These are phyloP conservation scores for Tolypocladium album DNA, from an alignment of 2,329 filamentous ascomycete genomes.

Conservation along the genomic window DNA sequence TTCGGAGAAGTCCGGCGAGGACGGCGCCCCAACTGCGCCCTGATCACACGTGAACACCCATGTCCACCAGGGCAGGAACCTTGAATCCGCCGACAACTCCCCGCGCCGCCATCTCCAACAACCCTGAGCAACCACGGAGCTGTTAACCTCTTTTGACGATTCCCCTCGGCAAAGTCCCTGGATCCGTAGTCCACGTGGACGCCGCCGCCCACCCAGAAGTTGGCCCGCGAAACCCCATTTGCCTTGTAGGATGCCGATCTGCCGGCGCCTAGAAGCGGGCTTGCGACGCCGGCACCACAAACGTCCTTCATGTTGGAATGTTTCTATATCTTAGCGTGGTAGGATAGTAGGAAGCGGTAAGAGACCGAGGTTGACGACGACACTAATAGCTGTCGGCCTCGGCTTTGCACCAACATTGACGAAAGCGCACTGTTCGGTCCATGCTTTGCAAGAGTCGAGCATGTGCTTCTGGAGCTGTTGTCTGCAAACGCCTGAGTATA, in stretches of 20 bases:
- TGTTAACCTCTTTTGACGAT: background rate
- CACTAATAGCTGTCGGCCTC: background rate
- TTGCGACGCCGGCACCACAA: background rate
- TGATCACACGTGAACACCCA: background rate
- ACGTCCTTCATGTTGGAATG: too few relatives aligned
- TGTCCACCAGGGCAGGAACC: background rate
- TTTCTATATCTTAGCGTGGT: too few relatives aligned
- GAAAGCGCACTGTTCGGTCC: background rate
- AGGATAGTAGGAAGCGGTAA: background rate
- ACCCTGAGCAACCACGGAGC: background rate
- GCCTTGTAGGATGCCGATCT: background rate
- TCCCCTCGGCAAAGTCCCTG: background rate
- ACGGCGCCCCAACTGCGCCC: background rate
- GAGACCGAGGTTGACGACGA: background rate
- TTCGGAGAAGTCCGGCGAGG: background rate
- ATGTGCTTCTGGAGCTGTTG: background rate
- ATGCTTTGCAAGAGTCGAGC: background rate
- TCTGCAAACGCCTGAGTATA: background rate
- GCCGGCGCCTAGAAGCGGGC: background rate
- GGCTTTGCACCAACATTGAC: background rate
- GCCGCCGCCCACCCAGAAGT: background rate
- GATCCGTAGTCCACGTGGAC: background rate
- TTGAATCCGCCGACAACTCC: background rate
- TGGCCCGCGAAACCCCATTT: background rate
- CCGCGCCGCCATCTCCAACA: background rate